Base-by-base conservation (phyloP, 2,329 filamentous ascomycete genomes). In the Alternaria sp. region DNA sequence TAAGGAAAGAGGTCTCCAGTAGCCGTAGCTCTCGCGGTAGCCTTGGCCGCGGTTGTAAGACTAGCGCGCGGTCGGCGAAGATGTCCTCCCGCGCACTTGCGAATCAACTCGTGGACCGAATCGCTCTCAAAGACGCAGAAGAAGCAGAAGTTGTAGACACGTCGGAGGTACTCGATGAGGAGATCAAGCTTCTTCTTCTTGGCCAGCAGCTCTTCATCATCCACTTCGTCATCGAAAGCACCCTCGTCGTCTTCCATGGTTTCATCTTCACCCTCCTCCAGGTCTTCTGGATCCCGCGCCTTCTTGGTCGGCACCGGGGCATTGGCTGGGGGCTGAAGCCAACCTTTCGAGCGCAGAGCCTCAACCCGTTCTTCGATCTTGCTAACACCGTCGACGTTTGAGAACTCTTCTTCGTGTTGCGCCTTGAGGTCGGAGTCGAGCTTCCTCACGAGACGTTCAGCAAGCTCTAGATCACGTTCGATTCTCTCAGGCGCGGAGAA, bases 71-170 rank as follows among this genome's bases (percentile, higher is more conserved):
- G 96, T 52, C 96, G 90, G 66, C 96, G 93, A 65, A 99, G 88
- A 84, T 99, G 96, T n/a, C 96, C 96, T 45, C 96, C 96, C 25
- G 96, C 93, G 73, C 96, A 99, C 82, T 99, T 98, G 63, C 96
- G 90, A 44, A 93, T 94, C 69, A 99, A 85, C 81, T 99, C 96
- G 75, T 99, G 96, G 21, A 98, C 90, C 0, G 95, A 98, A 80
- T 99, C 96, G 76, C 93, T 96, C 81, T 99, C 96, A 71, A 99
- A 98, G 6, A 99, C 96, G 79, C 96, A 99, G 84, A 98, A 99
- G 85, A 99, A 97, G 84, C 96, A 99, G 83, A 99, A 98, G 82
- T 96, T 97, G 86, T 96, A 97, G 56, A 99, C 96, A 15, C 96
- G 90, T 56, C 96, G 93, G 63, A 99, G 86, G 79, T 99, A 99